Evolutionary conservation across 1,284 basidiomycete species (phyloP).

Genomic region (Taiwanofungus camphoratus): DNA sequence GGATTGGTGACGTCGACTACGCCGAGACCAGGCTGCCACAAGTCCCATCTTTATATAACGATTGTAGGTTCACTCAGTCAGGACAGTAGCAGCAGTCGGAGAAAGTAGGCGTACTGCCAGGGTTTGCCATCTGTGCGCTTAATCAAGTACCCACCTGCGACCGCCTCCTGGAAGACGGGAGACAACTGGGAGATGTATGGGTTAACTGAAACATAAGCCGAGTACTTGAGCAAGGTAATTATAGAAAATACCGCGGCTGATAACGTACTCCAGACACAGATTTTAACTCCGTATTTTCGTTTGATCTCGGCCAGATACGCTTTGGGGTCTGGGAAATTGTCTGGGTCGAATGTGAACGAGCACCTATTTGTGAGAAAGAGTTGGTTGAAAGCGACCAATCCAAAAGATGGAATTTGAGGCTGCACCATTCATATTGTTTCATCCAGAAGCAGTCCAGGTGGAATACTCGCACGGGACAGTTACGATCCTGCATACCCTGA

Average conservation of each 20-base stretch:
- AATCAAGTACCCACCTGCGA: slow-evolving; percentile 62
- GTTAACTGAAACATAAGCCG: slow-evolving; percentile 40
- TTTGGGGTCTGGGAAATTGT: slow-evolving; percentile 69
- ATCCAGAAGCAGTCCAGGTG: slow-evolving; percentile 81
- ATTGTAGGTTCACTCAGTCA: background rate
- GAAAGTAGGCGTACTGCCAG: slow-evolving; percentile 53
- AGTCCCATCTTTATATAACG: slow-evolving; percentile 46
- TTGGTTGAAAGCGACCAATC: background rate
- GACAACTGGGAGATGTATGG: slow-evolving; percentile 67
- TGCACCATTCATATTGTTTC: slow-evolving; percentile 69
- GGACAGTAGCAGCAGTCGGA: background rate
- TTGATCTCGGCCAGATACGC: slow-evolving; percentile 65
- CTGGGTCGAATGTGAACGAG: slow-evolving; percentile 72
- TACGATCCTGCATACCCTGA: slow-evolving; percentile 62
- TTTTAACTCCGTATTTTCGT: slow-evolving; percentile 61
- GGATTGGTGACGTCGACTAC: slow-evolving; percentile 73
- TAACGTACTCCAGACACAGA: slow-evolving; percentile 67
- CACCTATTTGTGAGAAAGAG: slow-evolving; percentile 37
- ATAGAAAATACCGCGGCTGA: background rate
- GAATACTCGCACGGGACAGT: slow-evolving; percentile 70
- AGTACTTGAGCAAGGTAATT: background rate
- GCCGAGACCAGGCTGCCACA: slow-evolving; percentile 70
- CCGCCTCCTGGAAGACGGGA: slow-evolving; percentile 65
- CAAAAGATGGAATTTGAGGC: background rate
- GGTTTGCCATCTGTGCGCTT: slow-evolving; percentile 63